Evolutionary conservation across 179 eudicot species (phyloP).

Genomic region (Amaranthus tricolor): DNA sequence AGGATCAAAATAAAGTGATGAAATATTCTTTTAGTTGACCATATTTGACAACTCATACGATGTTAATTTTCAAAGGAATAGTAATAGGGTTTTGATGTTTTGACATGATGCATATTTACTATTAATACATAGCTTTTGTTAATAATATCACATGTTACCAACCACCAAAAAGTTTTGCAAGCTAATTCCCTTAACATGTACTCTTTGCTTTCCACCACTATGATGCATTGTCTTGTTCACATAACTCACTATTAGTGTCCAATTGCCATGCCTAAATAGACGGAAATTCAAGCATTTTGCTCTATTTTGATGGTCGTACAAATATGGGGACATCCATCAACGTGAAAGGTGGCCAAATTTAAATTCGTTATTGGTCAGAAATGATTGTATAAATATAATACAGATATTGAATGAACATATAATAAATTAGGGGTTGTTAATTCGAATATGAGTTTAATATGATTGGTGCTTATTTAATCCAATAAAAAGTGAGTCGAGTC

Average conservation of each 20-base stretch:
- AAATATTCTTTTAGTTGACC: conserved; percentile 25
- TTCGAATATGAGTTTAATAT: no score
- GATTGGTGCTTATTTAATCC: no score
- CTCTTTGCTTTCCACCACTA: conserved; percentile 8
- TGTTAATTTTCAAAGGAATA: conserved; percentile 4
- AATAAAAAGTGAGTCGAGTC: no score
- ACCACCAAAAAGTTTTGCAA: conserved; percentile 4
- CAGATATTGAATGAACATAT: no score
- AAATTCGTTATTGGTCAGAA: not conserved
- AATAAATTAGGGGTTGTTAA: no score
- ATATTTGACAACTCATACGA: conserved; percentile 6
- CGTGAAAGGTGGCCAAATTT: not conserved
- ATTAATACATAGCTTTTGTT: conserved; percentile 6
- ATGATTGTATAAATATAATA: no score
- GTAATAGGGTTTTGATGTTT: not conserved
- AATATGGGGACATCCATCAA: not conserved
- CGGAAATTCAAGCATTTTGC: not conserved
- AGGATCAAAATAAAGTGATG: conserved; percentile 14
- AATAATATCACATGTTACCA: conserved; percentile 14
- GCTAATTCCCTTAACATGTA: not conserved
- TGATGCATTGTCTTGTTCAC: not conserved
- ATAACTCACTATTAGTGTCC: not conserved
- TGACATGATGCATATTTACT: not conserved
- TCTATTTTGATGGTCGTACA: not conserved
- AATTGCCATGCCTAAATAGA: not conserved